Percentiles rank a stretch among this genome's conserved stretches.
phyloP scores from a whole-genome alignment of 352 stramenopile species.

The Labyrinthula sp. region DNA sequence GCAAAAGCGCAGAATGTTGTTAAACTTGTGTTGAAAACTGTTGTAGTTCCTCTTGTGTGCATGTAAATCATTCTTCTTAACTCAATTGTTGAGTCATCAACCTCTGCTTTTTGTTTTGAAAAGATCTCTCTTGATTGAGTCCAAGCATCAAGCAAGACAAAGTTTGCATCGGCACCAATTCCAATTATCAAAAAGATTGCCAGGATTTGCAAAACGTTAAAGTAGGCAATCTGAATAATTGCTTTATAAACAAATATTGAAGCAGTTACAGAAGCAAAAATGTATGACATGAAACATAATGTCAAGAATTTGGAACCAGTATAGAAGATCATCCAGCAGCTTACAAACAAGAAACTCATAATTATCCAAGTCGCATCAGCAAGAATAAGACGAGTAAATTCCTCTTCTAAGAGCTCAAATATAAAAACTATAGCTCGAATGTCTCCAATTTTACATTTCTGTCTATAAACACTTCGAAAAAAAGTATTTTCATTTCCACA shows the following conservation, averaged over 20 bases:
- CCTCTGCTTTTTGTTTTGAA: background rate
- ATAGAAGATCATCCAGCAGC: too few relatives aligned
- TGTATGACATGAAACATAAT: too few relatives aligned
- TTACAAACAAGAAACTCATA: too few relatives aligned
- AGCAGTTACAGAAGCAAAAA: too few relatives aligned
- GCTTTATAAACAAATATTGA: constrained; percentile 33
- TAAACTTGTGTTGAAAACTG: constrained; percentile 36
- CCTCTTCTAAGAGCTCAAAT: too few relatives aligned
- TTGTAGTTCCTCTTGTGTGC: constrained; percentile 16
- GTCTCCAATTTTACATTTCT: too few relatives aligned
- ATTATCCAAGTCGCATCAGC: too few relatives aligned
- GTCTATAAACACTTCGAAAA: too few relatives aligned
- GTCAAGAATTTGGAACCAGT: too few relatives aligned
- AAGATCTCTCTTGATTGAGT: constrained; percentile 30
- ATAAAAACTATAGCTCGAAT: too few relatives aligned
- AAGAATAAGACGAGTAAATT: too few relatives aligned
- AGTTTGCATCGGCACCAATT: constrained; percentile 35
- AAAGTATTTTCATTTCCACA: too few relatives aligned
- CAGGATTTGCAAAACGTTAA: constrained; percentile 30
- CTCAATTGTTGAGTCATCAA: background rate
- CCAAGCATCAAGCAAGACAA: constrained; percentile 35
- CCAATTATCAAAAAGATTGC: constrained; percentile 36
- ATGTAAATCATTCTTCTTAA: constrained; percentile 18
- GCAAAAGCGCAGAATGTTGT: constrained; percentile 35
- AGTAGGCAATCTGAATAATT: constrained; percentile 31